Evolutionary conservation across 495 filamentous ascomycete genomes (phyloP).

Genomic region (Choiromyces venosus): DNA sequence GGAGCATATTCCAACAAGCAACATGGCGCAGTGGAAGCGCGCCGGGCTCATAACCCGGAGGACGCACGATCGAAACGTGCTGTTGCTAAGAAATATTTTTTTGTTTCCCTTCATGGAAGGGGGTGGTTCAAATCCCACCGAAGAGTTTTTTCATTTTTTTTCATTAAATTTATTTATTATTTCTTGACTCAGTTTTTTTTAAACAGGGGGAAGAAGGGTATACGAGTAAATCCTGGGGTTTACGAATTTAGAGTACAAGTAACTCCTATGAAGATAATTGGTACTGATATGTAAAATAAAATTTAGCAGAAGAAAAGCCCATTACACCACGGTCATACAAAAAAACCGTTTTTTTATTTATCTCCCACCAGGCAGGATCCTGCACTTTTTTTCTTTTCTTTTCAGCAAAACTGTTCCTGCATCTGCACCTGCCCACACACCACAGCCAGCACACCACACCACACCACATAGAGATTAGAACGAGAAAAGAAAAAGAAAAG

Average conservation of each 20-base stretch:
- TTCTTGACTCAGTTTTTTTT: background rate
- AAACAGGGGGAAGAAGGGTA: too few species aligned
- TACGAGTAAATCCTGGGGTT: too few species aligned
- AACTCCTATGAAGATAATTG: too few species aligned
- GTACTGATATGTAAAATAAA: too few species aligned
- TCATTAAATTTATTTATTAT: background rate
- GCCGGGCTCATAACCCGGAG: constrained; percentile 53
- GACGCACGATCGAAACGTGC: constrained; percentile 51
- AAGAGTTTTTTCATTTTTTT: background rate
- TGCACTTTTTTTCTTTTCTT: background rate
- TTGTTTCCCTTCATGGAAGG: background rate
- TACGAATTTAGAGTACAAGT: too few species aligned
- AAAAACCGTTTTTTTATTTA: background rate
- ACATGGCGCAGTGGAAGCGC: constrained; percentile 45
- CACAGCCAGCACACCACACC: too few species aligned
- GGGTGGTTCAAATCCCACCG: background rate
- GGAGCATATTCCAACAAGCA: constrained; percentile 17
- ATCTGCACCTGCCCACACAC: background rate
- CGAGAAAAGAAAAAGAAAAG: too few species aligned
- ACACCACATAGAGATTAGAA: too few species aligned
- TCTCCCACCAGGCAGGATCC: background rate
- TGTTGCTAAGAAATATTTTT: constrained; percentile 43
- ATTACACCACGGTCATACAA: too few species aligned
- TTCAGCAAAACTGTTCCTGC: background rate
- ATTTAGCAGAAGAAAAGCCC: too few species aligned